These are phyloP conservation scores for Puya raimondii DNA, from an alignment of 176 grass and related monocot species.

Conservation along the genomic window DNA sequence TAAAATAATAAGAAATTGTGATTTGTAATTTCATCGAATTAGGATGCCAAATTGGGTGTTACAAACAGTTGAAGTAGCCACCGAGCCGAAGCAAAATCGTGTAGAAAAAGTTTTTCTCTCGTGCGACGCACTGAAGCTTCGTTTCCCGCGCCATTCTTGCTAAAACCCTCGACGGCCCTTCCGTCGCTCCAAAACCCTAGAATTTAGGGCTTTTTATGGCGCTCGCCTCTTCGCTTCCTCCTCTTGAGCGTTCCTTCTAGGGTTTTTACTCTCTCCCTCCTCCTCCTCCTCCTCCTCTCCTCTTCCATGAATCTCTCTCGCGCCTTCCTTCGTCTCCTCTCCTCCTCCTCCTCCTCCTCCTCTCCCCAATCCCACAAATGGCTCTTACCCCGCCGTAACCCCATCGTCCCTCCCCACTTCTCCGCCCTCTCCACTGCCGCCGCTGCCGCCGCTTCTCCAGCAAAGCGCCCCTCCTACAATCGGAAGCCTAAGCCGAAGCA, in stretches of 20 bases:
- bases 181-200: background rate
- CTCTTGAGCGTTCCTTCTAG: background rate
- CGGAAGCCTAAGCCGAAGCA: background rate
- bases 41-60: too few species aligned
- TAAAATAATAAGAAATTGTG: too few species aligned
- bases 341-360: background rate
- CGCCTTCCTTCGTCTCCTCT: background rate
- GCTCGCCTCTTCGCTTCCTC: background rate
- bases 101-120: too few species aligned
- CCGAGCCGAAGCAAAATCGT: too few species aligned
- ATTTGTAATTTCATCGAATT: too few species aligned
- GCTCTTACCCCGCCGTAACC: background rate
- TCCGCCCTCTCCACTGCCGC: background rate
- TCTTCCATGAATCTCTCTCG: constrained; percentile 1
- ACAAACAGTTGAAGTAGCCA: too few species aligned
- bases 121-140: background rate
- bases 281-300: background rate
- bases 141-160: background rate
- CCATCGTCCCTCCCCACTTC: background rate
- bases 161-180: background rate
- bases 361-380: background rate
- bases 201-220: background rate
- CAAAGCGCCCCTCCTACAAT: background rate
- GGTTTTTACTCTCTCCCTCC: background rate
- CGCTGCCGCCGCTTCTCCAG: background rate